Conservation (phyloP, 1,139 yeast species). For the Protomyces pachydermus region DNA sequence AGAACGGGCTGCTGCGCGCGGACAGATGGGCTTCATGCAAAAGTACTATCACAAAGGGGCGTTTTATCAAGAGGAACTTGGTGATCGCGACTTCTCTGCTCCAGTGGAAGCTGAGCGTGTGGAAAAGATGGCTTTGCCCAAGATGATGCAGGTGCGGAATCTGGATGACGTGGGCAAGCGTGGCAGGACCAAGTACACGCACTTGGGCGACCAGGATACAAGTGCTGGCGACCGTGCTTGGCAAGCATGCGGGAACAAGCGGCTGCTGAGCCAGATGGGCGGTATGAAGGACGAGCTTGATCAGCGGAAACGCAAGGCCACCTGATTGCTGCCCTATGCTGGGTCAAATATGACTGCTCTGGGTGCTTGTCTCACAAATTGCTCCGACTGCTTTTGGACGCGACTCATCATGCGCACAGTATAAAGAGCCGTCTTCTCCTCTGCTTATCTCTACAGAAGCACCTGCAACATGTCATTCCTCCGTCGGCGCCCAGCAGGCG, state of each 20-base stretch:
- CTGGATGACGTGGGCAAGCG: conserved; percentile 32
- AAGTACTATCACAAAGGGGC: conserved; percentile 41
- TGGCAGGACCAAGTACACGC: conserved; percentile 33
- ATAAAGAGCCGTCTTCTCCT: not conserved
- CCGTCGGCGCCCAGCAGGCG: not conserved
- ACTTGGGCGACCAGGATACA: conserved; percentile 32
- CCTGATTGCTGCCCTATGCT: too few species aligned
- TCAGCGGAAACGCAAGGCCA: not conserved
- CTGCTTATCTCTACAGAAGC: not conserved
- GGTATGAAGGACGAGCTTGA: not conserved
- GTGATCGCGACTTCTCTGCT: conserved; percentile 38
- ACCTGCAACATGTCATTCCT: not conserved
- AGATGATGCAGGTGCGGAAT: conserved; percentile 36
- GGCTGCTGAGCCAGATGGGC: not conserved
- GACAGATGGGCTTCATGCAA: conserved; percentile 34
- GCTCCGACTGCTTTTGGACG: not conserved
- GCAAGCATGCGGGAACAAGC: not conserved
- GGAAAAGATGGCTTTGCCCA: conserved; percentile 38
- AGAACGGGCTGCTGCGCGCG: conserved; percentile 28
- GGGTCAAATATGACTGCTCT: too few species aligned
- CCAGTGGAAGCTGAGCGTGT: conserved; percentile 37
- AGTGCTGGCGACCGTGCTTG: not conserved
- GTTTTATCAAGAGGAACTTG: conserved; percentile 38
- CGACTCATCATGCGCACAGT: not conserved
- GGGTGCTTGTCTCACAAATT: too few species aligned